Percentiles rank a stretch among this genome's conserved stretches.
Evolutionary conservation across 208 protist genomes (phyloP).

Genomic region (Tritrichomonas foetus): DNA sequence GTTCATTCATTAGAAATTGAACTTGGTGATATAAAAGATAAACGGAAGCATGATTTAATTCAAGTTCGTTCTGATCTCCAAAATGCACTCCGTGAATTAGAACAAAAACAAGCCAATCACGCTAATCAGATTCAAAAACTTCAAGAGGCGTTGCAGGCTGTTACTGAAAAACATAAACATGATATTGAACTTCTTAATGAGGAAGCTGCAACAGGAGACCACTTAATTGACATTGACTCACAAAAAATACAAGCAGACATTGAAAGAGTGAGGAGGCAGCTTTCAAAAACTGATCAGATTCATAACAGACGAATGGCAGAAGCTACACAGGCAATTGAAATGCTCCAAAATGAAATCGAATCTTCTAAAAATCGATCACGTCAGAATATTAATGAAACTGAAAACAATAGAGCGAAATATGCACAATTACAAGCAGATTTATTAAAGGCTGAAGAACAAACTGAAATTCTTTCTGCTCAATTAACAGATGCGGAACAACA

Average conservation of each 20-base stretch:
- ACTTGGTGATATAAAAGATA: not conserved
- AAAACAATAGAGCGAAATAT: not conserved
- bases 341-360: slow-evolving; percentile 10
- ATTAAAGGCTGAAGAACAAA: not conserved
- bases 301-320: not conserved
- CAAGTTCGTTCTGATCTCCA: not conserved
- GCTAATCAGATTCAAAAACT: not conserved
- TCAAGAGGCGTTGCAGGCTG: not conserved
- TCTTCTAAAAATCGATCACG: not conserved
- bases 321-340: not conserved
- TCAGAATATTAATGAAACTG: not conserved
- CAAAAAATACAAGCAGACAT: not conserved
- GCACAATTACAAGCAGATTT: not conserved
- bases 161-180: not conserved
- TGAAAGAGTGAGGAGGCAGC: not conserved
- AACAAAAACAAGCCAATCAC: not conserved
- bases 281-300: not conserved
- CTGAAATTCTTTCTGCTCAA: not conserved
- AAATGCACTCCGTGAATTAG: not conserved
- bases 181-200: not conserved
- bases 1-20: slow-evolving; percentile 1
- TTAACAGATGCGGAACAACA: not conserved
- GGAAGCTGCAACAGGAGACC: not conserved
- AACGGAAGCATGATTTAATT: not conserved
- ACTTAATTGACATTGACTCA: not conserved